Evolutionary conservation across 148 eudicot genomes (phyloP).

Genomic region (Mesembryanthemum crystallinum): DNA sequence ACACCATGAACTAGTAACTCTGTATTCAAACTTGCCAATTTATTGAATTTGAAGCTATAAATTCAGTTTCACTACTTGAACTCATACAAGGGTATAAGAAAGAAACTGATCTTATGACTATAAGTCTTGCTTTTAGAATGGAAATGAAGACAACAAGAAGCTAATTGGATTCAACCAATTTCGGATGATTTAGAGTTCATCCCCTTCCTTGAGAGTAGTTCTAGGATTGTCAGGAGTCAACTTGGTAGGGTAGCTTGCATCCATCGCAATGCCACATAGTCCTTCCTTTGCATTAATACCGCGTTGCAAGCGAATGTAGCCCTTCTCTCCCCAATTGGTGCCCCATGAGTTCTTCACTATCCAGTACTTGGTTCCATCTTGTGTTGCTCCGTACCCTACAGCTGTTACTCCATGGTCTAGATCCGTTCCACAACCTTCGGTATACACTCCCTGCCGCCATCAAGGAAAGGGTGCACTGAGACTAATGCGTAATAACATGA

Average conservation of each 20-base stretch:
- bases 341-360: slow-evolving; percentile 82
- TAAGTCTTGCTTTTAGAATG: background rate
- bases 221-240: slow-evolving; percentile 39
- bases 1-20: no score
- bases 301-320: slow-evolving; percentile 60
- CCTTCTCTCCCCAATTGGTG: slow-evolving; percentile 63
- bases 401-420: slow-evolving; percentile 59
- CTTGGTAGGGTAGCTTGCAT: slow-evolving; percentile 66
- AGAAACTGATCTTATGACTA: no score
- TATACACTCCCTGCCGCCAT: slow-evolving; percentile 55
- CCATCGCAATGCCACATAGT: slow-evolving; percentile 68
- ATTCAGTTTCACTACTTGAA: no score
- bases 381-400: slow-evolving; percentile 63
- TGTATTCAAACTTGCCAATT: no score
- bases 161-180: background rate
- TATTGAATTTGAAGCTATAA: no score
- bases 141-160: background rate
- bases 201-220: slow-evolving; percentile 27
- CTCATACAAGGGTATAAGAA: no score
- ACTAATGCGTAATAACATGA: no score
- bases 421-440: slow-evolving; percentile 51
- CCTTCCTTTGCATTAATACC: slow-evolving; percentile 49
- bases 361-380: slow-evolving; percentile 73
- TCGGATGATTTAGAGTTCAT: slow-evolving; percentile 44
- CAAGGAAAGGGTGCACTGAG: background rate